phyloP scores from a whole-genome alignment of 2,329 filamentous ascomycete genomes.

The Cordyceps farinosa region DNA sequence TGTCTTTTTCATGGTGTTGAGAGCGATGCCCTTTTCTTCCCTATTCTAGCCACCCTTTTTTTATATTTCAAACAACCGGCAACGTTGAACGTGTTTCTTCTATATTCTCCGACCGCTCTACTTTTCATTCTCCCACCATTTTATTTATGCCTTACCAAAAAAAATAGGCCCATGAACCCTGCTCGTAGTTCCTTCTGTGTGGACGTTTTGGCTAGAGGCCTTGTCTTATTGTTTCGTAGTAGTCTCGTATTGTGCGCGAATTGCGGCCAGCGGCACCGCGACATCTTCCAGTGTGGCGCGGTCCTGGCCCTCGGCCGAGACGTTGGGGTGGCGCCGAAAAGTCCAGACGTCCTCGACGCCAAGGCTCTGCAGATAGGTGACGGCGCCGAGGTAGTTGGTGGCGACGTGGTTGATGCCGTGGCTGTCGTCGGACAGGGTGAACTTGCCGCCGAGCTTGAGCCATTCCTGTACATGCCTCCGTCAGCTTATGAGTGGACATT shows the following conservation, averaged over 20 bases:
- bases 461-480: slow-evolving; percentile 54
- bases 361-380: slow-evolving; percentile 66
- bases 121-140: too few relatives aligned
- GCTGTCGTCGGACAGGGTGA: slow-evolving; percentile 93
- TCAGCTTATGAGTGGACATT: not conserved
- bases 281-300: slow-evolving; percentile 41
- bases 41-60: not conserved
- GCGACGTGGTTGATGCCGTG: slow-evolving; percentile 84
- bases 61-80: not conserved
- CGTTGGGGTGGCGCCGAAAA: slow-evolving; percentile 37
- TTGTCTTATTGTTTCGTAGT: not conserved
- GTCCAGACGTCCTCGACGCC: slow-evolving; percentile 63
- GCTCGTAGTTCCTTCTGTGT: not conserved
- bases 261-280: slow-evolving; percentile 40
- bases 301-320: slow-evolving; percentile 26
- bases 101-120: too few relatives aligned
- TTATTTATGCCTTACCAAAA: too few relatives aligned
- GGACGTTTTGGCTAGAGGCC: not conserved
- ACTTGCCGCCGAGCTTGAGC: slow-evolving; percentile 67
- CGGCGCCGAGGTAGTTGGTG: slow-evolving; percentile 71
- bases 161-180: too few relatives aligned
- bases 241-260: slow-evolving; percentile 32
- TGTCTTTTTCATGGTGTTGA: slow-evolving; percentile 15
- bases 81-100: not conserved
- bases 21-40: slow-evolving; percentile 8